Evolutionary conservation across 345 rosid species (phyloP).

Genomic region (Aquilaria sinensis): DNA sequence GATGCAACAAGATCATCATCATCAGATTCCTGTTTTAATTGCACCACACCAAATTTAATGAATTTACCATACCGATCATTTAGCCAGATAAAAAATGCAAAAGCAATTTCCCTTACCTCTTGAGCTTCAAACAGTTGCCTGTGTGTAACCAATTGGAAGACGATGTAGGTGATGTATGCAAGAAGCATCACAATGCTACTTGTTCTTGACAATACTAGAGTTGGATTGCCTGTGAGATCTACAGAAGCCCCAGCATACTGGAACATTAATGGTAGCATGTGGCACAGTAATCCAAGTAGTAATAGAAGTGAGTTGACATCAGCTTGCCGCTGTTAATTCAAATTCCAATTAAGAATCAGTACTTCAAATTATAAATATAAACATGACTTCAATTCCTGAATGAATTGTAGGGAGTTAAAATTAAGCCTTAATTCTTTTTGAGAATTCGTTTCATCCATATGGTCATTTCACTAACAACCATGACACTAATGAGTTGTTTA

Average conservation of each 20-base stretch:
- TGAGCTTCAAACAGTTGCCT: slow-evolving; percentile 57
- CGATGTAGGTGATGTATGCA: slow-evolving; percentile 63
- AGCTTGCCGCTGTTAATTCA: slow-evolving; percentile 63
- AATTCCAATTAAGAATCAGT: not conserved
- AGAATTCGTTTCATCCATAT: not conserved
- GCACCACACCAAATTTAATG: not conserved
- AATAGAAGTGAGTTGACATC: slow-evolving; percentile 73
- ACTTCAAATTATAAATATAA: not conserved
- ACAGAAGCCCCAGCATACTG: slow-evolving; percentile 28
- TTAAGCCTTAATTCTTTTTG: no score
- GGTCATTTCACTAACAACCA: not conserved
- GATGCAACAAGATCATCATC: slow-evolving; percentile 29
- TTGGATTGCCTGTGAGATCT: slow-evolving; percentile 26
- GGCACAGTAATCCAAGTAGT: slow-evolving; percentile 67
- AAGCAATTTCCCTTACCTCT: slow-evolving; percentile 22
- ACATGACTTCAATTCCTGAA: no score
- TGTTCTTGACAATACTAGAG: slow-evolving; percentile 61
- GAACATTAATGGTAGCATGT: slow-evolving; percentile 62
- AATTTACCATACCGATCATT: no score
- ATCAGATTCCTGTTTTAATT: slow-evolving; percentile 36
- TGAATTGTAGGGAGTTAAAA: no score
- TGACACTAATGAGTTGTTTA: not conserved
- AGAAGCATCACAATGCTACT: slow-evolving; percentile 82
- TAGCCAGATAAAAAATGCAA: no score
- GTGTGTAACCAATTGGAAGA: slow-evolving; percentile 80